These are phyloP conservation scores for Linum trigynum DNA, from an alignment of 345 rosid species.

Conservation along the genomic window DNA sequence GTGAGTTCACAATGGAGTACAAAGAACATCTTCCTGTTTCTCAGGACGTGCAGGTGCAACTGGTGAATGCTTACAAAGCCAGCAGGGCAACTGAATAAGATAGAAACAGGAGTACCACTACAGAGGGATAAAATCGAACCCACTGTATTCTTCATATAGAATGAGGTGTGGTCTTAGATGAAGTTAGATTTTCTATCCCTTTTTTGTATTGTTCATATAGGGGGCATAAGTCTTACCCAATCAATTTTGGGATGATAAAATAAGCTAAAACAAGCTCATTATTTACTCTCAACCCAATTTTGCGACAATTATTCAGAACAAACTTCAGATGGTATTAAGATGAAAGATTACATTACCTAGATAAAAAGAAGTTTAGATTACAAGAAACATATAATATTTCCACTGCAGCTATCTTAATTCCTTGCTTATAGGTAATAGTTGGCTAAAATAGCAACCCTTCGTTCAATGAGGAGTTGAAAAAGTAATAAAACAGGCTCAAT, in stretches of 20 bases:
- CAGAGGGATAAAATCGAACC: background rate
- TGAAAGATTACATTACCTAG: too few species aligned
- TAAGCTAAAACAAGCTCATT: too few species aligned
- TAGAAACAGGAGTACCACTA: background rate
- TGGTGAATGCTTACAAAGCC: constrained; percentile 69
- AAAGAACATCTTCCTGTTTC: constrained; percentile 84
- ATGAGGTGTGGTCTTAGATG: background rate
- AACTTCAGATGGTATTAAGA: too few species aligned
- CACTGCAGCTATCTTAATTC: too few species aligned
- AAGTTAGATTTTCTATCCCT: background rate
- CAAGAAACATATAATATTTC: too few species aligned
- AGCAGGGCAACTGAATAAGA: constrained; percentile 40
- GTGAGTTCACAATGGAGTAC: constrained; percentile 98
- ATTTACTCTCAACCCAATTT: too few species aligned
- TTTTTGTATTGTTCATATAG: background rate
- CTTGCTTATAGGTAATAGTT: too few species aligned
- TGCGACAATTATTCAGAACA: too few species aligned
- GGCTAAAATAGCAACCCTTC: too few species aligned
- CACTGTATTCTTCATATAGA: background rate
- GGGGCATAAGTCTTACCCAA: background rate
- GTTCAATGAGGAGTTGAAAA: too few species aligned
- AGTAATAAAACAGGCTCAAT: too few species aligned
- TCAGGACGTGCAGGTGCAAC: constrained; percentile 74
- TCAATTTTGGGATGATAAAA: background rate
- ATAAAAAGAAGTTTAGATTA: too few species aligned